Evolutionary conservation across 2,329 filamentous ascomycete species (phyloP).

Genomic region (Colletotrichum shisoi): DNA sequence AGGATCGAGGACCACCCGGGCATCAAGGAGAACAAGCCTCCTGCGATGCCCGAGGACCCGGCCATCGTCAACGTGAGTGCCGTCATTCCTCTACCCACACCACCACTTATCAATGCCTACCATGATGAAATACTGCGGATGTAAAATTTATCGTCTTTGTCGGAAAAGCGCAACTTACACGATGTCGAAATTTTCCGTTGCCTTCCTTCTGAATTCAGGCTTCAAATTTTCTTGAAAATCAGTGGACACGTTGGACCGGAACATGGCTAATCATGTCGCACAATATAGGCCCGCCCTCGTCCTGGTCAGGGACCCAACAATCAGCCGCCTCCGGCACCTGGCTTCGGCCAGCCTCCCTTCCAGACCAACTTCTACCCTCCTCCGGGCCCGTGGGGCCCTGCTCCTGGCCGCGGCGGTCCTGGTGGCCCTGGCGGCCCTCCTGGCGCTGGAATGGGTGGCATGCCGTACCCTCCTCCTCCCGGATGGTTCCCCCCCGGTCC

Average conservation of each 20-base stretch:
- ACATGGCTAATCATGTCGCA: conserved; percentile 44
- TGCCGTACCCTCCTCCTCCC: conserved; percentile 79
- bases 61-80: conserved; percentile 96
- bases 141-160: conserved; percentile 75
- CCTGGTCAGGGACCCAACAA: conserved; percentile 47
- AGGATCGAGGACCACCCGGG: conserved; percentile 85
- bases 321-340: conserved; percentile 48
- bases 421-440: conserved; percentile 45
- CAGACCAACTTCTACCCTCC: conserved; percentile 61
- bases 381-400: conserved; percentile 63
- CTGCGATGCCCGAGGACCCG: conserved; percentile 88
- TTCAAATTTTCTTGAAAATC: conserved; percentile 27
- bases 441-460: conserved; percentile 67
- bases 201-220: conserved; percentile 92
- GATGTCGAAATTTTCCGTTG: conserved; percentile 98
- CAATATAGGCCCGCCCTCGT: conserved; percentile 52
- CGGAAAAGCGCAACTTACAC: conserved; percentile 88
- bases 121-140: conserved; percentile 98
- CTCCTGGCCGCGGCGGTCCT: conserved; percentile 48
- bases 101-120: conserved; percentile 36
- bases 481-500: conserved; percentile 78
- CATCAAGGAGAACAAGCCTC: conserved; percentile 76
- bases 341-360: conserved; percentile 56
- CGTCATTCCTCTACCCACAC: conserved; percentile 22
- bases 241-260: conserved; percentile 20